Conservation (phyloP, 441 rosid species). For the Lepidium campestre region DNA sequence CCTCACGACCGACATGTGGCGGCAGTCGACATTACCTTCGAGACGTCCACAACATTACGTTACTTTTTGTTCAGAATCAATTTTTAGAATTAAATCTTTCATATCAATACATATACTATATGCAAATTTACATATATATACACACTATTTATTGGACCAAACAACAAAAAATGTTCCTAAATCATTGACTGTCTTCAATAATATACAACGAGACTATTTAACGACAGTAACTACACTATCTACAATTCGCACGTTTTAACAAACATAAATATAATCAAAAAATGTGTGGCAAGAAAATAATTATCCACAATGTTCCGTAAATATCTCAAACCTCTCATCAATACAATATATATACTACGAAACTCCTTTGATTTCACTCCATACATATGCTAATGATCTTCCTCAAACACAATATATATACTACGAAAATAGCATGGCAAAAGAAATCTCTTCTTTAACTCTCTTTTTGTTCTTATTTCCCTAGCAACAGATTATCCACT, state of each 20-base stretch:
- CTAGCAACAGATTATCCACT: slow-evolving; percentile 37
- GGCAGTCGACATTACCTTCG: slow-evolving; percentile 6
- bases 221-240: too few species aligned
- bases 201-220: neutral
- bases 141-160: neutral
- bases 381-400: neutral
- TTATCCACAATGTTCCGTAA: slow-evolving; percentile 16
- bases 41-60: slow-evolving; percentile 22
- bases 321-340: neutral
- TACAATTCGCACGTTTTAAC: slow-evolving; percentile 1
- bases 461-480: neutral
- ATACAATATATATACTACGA: too few species aligned
- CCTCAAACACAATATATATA: neutral
- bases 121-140: neutral
- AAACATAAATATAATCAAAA: neutral
- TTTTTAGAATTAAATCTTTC: neutral
- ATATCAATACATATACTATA: neutral
- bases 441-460: neutral
- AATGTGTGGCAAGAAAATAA: slow-evolving; percentile 7
- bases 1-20: slow-evolving; percentile 4
- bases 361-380: neutral
- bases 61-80: neutral
- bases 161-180: neutral
- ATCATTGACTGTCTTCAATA: neutral
- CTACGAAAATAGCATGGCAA: slow-evolving; percentile 13